A percentile compares a stretch with the other conserved stretches of the same genome.
Conservation (phyloP, 768 basidiomycete species). For the Collybiopsis confluens region DNA sequence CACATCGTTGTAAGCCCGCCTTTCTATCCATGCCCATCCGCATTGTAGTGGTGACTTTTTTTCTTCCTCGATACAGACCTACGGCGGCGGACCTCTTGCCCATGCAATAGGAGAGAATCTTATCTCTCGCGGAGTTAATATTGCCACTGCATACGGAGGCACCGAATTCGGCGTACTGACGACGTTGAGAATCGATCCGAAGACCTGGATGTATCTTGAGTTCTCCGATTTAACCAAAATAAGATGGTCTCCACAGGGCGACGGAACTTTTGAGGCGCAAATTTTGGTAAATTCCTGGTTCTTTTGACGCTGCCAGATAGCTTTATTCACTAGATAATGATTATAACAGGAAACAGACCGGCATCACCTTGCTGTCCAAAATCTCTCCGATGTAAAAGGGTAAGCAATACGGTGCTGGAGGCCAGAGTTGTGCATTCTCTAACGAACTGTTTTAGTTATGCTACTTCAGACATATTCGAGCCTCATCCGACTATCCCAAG, state of each 20-base stretch:
- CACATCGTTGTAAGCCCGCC: conserved; percentile 10
- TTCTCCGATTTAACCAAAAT: conserved; percentile 20
- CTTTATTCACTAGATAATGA: background rate
- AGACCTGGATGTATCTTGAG: conserved; percentile 28
- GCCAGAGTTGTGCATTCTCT: too few species aligned
- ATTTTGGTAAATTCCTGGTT: conserved; percentile 22
- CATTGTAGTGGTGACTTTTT: background rate
- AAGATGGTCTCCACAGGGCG: conserved; percentile 30
- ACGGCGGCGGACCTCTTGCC: background rate
- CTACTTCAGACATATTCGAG: conserved; percentile 37
- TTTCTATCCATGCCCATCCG: background rate
- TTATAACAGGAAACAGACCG: background rate
- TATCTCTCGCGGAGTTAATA: background rate
- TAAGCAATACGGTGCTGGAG: too few species aligned
- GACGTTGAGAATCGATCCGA: conserved; percentile 14
- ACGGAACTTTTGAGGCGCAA: conserved; percentile 34
- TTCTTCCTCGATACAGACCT: background rate
- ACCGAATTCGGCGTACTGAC: conserved; percentile 28
- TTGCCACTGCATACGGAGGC: conserved; percentile 4
- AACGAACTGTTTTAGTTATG: conserved; percentile 19
- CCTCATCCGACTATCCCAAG: conserved; percentile 35
- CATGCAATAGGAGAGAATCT: background rate
- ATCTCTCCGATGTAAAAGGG: conserved; percentile 30
- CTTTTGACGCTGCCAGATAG: background rate
- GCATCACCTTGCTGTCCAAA: conserved; percentile 10